phyloP scores from a whole-genome alignment of 163 green algal species.

The Prototheca wickerhamii region DNA sequence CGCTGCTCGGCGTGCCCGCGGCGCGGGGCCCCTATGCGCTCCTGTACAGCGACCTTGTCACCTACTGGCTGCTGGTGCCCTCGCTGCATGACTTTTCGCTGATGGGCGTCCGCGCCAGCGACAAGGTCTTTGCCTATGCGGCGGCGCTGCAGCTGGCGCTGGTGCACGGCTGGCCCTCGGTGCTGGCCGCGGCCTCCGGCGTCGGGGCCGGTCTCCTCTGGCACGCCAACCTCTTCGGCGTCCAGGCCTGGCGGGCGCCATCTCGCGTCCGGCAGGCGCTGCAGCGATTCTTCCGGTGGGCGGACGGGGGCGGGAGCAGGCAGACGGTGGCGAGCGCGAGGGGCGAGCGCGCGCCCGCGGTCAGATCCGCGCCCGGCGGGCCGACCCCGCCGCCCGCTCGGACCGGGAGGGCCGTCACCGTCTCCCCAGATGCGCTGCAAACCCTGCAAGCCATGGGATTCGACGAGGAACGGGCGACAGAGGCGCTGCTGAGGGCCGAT shows the following conservation, averaged over 20 bases:
- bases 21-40: slow-evolving; percentile 40
- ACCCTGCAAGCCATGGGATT: slow-evolving; percentile 62
- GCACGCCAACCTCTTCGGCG: slow-evolving; percentile 29
- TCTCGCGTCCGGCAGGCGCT: background rate
- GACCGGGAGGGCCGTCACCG: background rate
- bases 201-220: slow-evolving; percentile 42
- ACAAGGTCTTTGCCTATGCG: slow-evolving; percentile 54
- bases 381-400: background rate
- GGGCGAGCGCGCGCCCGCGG: background rate
- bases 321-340: background rate
- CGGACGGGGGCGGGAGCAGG: background rate
- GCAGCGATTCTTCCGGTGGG: background rate
- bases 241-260: slow-evolving; percentile 26
- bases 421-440: slow-evolving; percentile 39
- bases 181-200: slow-evolving; percentile 11
- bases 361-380: background rate
- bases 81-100: slow-evolving; percentile 44
- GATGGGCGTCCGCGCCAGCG: slow-evolving; percentile 44
- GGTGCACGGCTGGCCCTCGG: background rate
- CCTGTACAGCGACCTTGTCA: slow-evolving; percentile 46
- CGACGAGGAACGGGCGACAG: slow-evolving; percentile 17
- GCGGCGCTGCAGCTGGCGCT: slow-evolving; percentile 30
- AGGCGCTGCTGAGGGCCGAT: slow-evolving; percentile 34
- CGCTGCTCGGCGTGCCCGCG: background rate
- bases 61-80: slow-evolving; percentile 50